Evolutionary conservation across 2,329 filamentous ascomycete species (phyloP), one percentile per base, ranked within the genome.

Genomic region (Xylariaceae sp.): DNA sequence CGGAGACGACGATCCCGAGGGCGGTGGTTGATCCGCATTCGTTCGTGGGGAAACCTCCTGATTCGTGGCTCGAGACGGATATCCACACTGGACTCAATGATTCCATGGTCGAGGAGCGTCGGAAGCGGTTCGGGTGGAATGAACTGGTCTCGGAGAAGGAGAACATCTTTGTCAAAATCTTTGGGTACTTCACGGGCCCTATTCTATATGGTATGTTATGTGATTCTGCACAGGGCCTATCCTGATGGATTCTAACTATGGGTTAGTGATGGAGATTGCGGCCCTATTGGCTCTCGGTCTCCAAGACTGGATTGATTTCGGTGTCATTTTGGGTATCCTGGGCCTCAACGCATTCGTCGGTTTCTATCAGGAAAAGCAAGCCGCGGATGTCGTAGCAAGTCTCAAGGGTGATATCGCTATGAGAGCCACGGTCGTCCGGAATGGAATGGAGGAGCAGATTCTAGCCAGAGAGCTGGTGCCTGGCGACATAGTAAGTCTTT

Each of bases 351-450:
- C 88, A 65, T 77, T 86, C 64, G 88, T 90, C 73, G 88, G 88
- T 79, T 90, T 87, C 84, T 90, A 90, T 74, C 88, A 90, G 74
- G 88, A 90, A 76, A 90, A 90, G 79, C 87, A 90, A 76, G 88
- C 88, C 68, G 88, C 87, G 66, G 88, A 90, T 75, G 87, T 90
- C 70, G 87, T 89, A 69, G 87, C 87, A 58, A 84, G 79, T 64
- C 77, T 90, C 63, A 90, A 90, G 79, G 88, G 88, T 77, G 88
- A 90, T 70, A 90, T 91, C 71, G 88, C 88, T 68, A 88, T 90
- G 85, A 87, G 84, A 76, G 83, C 86, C 52, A 79, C 77, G 63
- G 86, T 88, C 69, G 75, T 90, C 67, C 87, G 88, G 70, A 80
- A 88, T 71, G 87, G 88, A 62, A 76, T 78, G 62, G 85, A 88